Evolutionary conservation across 345 rosid genomes (phyloP).

Genomic region (Populus simonii): DNA sequence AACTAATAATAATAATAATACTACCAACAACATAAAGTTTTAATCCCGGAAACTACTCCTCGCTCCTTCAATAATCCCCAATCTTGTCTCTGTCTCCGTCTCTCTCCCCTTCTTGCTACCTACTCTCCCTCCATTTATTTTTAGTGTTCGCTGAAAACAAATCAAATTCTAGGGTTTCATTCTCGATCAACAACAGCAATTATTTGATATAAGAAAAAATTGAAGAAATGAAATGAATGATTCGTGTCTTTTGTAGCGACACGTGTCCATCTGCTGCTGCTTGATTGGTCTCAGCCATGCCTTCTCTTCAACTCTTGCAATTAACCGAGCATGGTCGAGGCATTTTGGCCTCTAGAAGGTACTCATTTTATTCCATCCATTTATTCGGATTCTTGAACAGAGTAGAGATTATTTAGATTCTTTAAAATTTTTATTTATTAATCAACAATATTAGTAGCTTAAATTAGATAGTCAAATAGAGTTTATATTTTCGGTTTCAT

Average conservation of each 20-base stretch:
- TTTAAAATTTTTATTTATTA: background rate
- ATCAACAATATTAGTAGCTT: background rate
- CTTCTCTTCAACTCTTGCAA: constrained; percentile 85
- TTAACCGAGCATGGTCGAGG: constrained; percentile 78
- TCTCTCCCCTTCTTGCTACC: background rate
- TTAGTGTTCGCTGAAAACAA: background rate
- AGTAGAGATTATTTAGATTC: background rate
- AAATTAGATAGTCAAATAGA: background rate
- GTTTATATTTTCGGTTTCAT: background rate
- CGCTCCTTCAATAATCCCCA: background rate
- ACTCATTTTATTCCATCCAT: constrained; percentile 4
- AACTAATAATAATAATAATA: background rate
- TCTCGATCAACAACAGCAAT: background rate
- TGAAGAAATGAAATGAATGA: background rate
- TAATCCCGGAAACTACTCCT: background rate
- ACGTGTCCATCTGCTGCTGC: constrained; percentile 10
- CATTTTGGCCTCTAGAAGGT: constrained; percentile 87
- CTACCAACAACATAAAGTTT: background rate
- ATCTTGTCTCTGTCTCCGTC: background rate
- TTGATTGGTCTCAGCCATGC: constrained; percentile 40
- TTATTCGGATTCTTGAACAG: too few species aligned
- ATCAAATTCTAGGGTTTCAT: background rate
- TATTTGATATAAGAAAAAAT: background rate
- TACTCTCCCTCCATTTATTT: background rate
- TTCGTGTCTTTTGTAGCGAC: background rate